Evolutionary conservation across 2,329 filamentous ascomycete genomes (phyloP).

Genomic region (Fonsecaea multimorphosa): DNA sequence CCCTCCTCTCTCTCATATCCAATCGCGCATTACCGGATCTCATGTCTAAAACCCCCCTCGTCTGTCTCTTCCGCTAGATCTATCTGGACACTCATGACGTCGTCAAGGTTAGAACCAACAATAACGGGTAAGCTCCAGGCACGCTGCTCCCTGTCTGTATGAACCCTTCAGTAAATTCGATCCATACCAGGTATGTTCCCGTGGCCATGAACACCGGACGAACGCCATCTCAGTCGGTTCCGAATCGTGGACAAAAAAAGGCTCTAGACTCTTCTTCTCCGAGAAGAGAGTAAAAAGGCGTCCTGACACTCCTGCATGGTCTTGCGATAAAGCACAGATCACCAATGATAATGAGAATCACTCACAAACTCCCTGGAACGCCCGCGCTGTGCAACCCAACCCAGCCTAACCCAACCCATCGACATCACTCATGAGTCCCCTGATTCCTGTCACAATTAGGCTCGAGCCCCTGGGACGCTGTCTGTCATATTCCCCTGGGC

Average conservation of each 20-base stretch:
- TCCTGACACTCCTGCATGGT: not conserved
- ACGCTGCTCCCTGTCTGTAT: not conserved
- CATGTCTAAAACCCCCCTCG: not conserved
- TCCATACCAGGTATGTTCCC: not conserved
- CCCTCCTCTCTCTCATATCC: not conserved
- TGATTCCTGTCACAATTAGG: not conserved
- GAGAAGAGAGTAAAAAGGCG: not conserved
- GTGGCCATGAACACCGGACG: not conserved
- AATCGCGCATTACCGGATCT: not conserved
- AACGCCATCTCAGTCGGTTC: not conserved
- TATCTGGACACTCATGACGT: not conserved
- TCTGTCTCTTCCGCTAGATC: conserved; percentile 5
- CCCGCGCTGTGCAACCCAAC: conserved; percentile 5
- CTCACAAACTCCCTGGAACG: not conserved
- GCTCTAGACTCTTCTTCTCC: not conserved
- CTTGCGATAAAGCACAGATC: not conserved
- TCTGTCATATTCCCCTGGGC: not conserved
- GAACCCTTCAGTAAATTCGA: not conserved
- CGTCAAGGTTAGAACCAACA: not conserved
- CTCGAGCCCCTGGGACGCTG: not conserved
- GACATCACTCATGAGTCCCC: not conserved
- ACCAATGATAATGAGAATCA: not conserved
- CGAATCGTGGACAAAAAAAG: not conserved
- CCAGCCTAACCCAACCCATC: too few species aligned
- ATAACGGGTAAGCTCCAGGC: not conserved